A percentile compares a stretch with the other conserved stretches of the same genome.
Evolutionary conservation across 1,139 yeast genomes (phyloP).

Genomic region (Hansenula lynferdii): DNA sequence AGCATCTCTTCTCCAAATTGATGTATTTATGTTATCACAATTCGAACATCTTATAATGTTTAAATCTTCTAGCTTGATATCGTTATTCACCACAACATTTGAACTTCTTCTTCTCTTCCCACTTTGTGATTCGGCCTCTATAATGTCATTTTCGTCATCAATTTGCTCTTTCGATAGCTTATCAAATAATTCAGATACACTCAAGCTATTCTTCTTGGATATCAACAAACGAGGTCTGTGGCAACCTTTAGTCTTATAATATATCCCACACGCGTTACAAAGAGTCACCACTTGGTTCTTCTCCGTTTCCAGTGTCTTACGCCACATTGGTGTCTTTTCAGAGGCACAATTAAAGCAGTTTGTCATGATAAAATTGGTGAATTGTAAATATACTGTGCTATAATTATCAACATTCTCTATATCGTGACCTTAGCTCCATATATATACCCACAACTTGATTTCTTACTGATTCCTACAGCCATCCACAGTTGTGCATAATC

Average conservation of each 20-base stretch:
- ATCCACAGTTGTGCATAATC: too few relatives aligned
- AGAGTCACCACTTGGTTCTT: slow-evolving; percentile 56
- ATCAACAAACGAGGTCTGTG: slow-evolving; percentile 73
- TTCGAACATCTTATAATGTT: slow-evolving; percentile 11
- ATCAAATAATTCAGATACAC: slow-evolving; percentile 15
- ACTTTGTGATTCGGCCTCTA: neutral
- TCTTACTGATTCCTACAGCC: too few relatives aligned
- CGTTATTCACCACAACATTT: slow-evolving; percentile 1
- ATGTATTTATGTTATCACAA: slow-evolving; percentile 11
- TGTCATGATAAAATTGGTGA: slow-evolving; percentile 7
- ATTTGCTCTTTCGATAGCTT: slow-evolving; percentile 1
- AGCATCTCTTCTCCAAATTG: slow-evolving; percentile 14
- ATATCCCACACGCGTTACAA: slow-evolving; percentile 86
- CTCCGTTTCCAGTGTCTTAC: slow-evolving; percentile 63
- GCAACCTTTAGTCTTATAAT: slow-evolving; percentile 67
- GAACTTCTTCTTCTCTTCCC: slow-evolving; percentile 1
- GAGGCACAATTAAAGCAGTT: slow-evolving; percentile 71
- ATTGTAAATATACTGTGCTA: too few relatives aligned
- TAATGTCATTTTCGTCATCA: too few relatives aligned
- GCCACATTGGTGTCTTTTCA: slow-evolving; percentile 82
- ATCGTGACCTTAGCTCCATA: too few relatives aligned
- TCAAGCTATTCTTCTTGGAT: slow-evolving; percentile 16
- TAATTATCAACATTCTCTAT: too few relatives aligned
- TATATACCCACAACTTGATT: too few relatives aligned
- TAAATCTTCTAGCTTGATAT: slow-evolving; percentile 5